Evolutionary conservation across 1,284 basidiomycete genomes (phyloP), one percentile per base, ranked within the genome.

Genomic region (Takashimella tepidaria): DNA sequence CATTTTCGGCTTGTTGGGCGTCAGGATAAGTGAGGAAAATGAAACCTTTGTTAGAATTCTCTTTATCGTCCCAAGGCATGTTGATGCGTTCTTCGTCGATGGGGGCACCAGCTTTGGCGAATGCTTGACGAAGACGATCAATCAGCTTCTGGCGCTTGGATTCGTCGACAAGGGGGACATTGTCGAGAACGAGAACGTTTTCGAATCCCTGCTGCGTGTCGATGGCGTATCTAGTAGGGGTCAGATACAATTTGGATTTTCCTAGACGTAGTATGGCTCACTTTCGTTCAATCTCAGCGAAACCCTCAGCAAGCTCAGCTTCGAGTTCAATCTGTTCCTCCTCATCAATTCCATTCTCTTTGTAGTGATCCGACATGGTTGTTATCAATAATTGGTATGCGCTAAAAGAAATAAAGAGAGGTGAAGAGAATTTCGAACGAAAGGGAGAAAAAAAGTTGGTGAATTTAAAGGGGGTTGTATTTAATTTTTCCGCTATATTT

Each of bases 281-380:
- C 90, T 90, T 89, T 77, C 82, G 83, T 72, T 98, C 93, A 64
- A 98, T 96, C 72, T 98, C 93, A 52, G 87, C 84, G 74, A 87
- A 98, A 74, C 68, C 70, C 50, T 68, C 66, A 25, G 70, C 59
- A 50, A 74, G 64, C 62, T 74, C 72, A 23, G 66, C 67, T 50
- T 98, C 89, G 63, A 96, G 89, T 54, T 84, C 86, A 53, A 88
- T 85, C 59, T 85, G 82, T 53, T 79, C 79, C 42, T 76, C 74
- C 48, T 74, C 70, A 47, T 64, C 58, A 55, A 66, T 61, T 10
- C 49, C 49, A 23, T 51, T 46, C 44, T 23, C 8, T 31, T 12
- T 2, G 56, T 51, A 46, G 52, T 57, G 45, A 51, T 44, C 50
- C 50, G 59, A 60, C 55, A 60, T 60, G 0, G 23, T 16, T 26